Percentiles rank a stretch among this genome's conserved stretches.
Evolutionary conservation across 345 rosid species (phyloP).

Genomic region (Murraya paniculata): DNA sequence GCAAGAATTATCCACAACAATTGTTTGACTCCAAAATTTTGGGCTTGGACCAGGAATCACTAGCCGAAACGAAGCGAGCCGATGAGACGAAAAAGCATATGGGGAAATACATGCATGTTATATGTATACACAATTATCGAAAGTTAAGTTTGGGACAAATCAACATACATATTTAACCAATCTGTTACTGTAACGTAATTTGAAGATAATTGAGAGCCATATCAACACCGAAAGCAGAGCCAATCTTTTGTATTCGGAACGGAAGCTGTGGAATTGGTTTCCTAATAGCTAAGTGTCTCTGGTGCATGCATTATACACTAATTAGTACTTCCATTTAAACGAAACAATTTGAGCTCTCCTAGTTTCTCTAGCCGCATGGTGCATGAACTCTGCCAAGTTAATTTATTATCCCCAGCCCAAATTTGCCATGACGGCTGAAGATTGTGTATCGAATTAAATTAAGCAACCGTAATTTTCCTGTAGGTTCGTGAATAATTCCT

Average conservation of each 20-base stretch:
- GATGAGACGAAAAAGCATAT: too few relatives aligned
- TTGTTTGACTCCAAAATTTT: too few relatives aligned
- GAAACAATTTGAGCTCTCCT: not conserved
- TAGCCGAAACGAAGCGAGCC: not conserved
- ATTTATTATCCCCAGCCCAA: not conserved
- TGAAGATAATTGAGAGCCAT: not conserved
- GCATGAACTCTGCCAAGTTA: not conserved
- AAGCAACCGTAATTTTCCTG: not conserved
- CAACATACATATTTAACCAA: too few relatives aligned
- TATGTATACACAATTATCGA: not conserved
- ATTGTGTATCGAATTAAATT: not conserved
- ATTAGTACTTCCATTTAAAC: not conserved
- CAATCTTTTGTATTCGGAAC: not conserved
- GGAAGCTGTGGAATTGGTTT: not conserved
- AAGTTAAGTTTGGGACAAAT: not conserved
- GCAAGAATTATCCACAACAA: too few relatives aligned
- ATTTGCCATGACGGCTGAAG: not conserved
- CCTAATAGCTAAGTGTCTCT: not conserved
- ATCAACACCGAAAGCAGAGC: slow-evolving; percentile 9
- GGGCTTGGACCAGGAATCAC: too few relatives aligned
- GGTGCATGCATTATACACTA: slow-evolving; percentile 8
- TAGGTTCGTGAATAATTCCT: not conserved
- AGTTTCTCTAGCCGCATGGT: not conserved
- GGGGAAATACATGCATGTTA: too few relatives aligned
- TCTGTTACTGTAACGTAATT: not conserved